phyloP scores from a whole-genome alignment of 352 stramenopile species.

The Globisporangium barbulae region DNA sequence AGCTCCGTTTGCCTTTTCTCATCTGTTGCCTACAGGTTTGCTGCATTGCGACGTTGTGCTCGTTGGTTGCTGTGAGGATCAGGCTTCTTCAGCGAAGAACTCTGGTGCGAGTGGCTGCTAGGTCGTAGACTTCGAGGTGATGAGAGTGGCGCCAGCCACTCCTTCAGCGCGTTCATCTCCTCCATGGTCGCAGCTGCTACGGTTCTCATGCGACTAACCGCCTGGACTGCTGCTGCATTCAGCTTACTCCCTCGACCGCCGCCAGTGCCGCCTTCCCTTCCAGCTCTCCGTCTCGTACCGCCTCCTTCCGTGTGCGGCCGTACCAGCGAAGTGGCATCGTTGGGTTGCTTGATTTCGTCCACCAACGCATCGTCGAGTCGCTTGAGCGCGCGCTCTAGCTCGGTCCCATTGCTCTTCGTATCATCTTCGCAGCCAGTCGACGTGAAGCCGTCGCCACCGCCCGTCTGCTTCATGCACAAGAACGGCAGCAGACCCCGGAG shows the following conservation, averaged over 20 bases:
- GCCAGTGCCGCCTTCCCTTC: background rate
- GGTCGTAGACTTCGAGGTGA: background rate
- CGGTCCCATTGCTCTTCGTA: background rate
- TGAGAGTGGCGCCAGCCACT: background rate
- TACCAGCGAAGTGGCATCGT: background rate
- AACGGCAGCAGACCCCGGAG: background rate
- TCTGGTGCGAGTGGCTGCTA: background rate
- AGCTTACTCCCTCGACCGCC: background rate
- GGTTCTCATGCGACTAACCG: background rate
- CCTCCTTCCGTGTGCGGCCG: background rate
- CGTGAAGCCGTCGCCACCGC: background rate
- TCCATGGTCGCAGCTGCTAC: background rate
- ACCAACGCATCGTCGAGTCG: slow-evolving; percentile 1
- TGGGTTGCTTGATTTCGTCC: background rate
- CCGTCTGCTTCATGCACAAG: background rate
- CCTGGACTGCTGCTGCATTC: background rate
- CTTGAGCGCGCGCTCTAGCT: background rate
- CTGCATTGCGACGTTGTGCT: background rate
- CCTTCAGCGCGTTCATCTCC: background rate
- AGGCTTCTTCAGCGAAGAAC: background rate
- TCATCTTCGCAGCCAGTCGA: background rate
- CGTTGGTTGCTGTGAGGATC: background rate
- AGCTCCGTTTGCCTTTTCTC: background rate
- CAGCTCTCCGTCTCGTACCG: background rate
- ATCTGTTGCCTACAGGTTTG: background rate